Percentiles rank a stretch among this genome's conserved stretches.
These are phyloP conservation scores for Aegilops bicornis DNA, from an alignment of 176 grass and related monocot genomes.

Conservation along the genomic window DNA sequence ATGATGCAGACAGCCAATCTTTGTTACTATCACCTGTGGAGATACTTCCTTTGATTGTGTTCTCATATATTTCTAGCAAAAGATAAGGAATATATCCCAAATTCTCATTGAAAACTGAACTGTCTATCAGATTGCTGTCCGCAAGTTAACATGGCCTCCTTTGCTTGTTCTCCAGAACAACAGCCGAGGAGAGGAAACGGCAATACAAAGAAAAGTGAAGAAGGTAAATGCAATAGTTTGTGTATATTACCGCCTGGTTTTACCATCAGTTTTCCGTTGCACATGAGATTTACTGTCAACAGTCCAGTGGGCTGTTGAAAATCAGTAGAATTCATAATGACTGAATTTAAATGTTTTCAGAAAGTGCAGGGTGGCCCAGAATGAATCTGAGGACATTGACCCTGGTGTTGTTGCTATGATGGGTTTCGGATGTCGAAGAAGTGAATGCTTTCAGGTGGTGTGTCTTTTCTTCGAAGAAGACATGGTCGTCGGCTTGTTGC, in stretches of 20 bases:
- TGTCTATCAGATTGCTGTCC: background rate
- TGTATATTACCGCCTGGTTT: background rate
- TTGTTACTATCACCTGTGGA: background rate
- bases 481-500: too few relatives aligned
- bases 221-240: too few relatives aligned
- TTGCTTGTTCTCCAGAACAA: constrained; percentile 2
- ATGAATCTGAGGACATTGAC: too few relatives aligned
- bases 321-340: too few relatives aligned
- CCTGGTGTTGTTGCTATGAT: too few relatives aligned
- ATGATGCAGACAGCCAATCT: background rate
- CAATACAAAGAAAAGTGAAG: constrained; percentile 45
- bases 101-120: background rate
- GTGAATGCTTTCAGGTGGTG: constrained; percentile 16
- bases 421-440: constrained; percentile 7
- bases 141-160: too few relatives aligned
- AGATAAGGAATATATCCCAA: background rate
- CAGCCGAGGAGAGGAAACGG: constrained; percentile 62
- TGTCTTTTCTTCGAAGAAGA: too few relatives aligned
- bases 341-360: constrained; percentile 29
- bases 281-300: too few relatives aligned
- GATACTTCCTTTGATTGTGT: background rate
- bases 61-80: background rate
- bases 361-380: constrained; percentile 33
- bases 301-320: too few relatives aligned
- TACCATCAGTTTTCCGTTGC: too few relatives aligned